Evolutionary conservation across 257 asterid genomes (phyloP).

Genomic region (Gardenia jasminoides): DNA sequence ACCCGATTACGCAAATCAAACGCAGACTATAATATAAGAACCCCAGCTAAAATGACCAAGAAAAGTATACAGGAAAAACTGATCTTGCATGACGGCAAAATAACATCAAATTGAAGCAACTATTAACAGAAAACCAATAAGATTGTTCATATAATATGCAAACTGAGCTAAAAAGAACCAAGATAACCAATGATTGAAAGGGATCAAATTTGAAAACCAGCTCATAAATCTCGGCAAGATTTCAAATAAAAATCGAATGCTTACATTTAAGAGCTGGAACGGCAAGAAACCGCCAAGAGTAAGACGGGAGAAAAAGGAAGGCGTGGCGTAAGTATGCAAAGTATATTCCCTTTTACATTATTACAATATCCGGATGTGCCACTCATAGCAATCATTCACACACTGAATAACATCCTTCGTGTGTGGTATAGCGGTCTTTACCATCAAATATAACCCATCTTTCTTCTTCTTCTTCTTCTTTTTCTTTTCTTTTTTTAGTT

Average conservation of each 20-base stretch:
- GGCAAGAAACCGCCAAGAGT: slow-evolving; percentile 53
- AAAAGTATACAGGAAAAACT: slow-evolving; percentile 5
- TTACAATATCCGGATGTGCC: slow-evolving; percentile 61
- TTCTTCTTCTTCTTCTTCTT: too few relatives aligned
- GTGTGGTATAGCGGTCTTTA: too few relatives aligned
- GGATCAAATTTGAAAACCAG: slow-evolving; percentile 29
- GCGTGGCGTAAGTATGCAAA: slow-evolving; percentile 32
- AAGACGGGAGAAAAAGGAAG: slow-evolving; percentile 5
- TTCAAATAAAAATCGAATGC: slow-evolving; percentile 33
- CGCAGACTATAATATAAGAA: slow-evolving; percentile 19
- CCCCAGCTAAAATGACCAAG: slow-evolving; percentile 20
- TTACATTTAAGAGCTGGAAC: slow-evolving; percentile 39
- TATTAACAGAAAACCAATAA: neutral
- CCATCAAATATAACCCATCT: neutral
- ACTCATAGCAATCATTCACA: slow-evolving; percentile 19
- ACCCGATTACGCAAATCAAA: slow-evolving; percentile 33
- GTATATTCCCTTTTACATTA: slow-evolving; percentile 61
- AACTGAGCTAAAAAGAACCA: neutral
- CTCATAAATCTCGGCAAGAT: slow-evolving; percentile 37
- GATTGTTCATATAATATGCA: slow-evolving; percentile 13
- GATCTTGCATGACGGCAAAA: slow-evolving; percentile 10
- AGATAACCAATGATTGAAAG: neutral
- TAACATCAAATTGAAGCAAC: slow-evolving; percentile 9
- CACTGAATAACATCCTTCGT: neutral
- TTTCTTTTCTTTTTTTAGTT: neutral